Evolutionary conservation across 495 filamentous ascomycete species (phyloP), one percentile per base, ranked within the genome.

Genomic region (Penicillium chermesinum): DNA sequence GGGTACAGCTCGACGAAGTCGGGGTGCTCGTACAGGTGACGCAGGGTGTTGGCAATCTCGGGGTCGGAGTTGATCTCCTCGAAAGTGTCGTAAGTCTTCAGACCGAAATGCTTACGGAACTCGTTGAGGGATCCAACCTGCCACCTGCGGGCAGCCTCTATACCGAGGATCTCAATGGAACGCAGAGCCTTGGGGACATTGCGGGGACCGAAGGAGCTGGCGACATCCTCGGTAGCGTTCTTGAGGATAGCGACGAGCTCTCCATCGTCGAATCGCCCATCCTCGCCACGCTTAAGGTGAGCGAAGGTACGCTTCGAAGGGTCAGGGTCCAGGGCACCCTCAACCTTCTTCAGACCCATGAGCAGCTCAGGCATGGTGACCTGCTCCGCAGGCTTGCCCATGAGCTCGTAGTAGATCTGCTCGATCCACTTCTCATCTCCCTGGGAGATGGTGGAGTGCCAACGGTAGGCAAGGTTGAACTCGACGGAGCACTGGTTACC

Each of bases 391-490:
- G 81, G 64, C 61, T 82, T 84, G 16, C 74, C 75, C 52, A 81
- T 77, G 7, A 75, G 60, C 8, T 71, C 63, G 14, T 72, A 62
- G 54, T 78, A 84, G 16, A 85, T 60, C 8, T 77, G 57, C 52
- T 81, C 69, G 14, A 81, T 85, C 82, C 83, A 87, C 55, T 77
- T 72, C 55, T 83, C 83, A 53, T 88, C 84, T 4, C 72, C 69
- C 30, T 77, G 65, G 35, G 80, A 82, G 21, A 85, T 73, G 17
- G 77, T 69, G 12, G 83, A 81, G 63, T 88, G 84, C 79, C 84
- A 88, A 38, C 84, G 78, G 54, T 88, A 88, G 25, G 85, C 78
- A 22, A 88, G 63, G 57, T 86, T 86, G 65, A 87, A 88, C 61
- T 88, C 84, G 12, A 81, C 76, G 12, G 81, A 83, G 42, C 84